phyloP scores from a whole-genome alignment of 352 stramenopile species.

The Phytophthora melonis region DNA sequence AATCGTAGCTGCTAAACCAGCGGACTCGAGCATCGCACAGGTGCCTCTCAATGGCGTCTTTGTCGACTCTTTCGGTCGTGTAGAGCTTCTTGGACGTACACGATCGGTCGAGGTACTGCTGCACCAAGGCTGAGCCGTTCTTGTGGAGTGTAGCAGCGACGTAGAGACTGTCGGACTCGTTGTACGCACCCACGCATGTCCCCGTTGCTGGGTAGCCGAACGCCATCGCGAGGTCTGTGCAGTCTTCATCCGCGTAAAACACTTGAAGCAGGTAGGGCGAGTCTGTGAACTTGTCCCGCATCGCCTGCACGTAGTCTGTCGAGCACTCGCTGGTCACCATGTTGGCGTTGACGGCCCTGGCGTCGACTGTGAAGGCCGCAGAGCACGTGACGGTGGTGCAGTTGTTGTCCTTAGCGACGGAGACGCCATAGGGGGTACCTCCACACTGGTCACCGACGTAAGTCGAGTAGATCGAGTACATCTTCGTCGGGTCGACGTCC shows the following conservation, averaged over 20 bases:
- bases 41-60: conserved; percentile 3
- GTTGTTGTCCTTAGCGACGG: conserved; percentile 1
- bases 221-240: background rate
- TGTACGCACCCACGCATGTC: conserved; percentile 24
- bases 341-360: conserved; percentile 5
- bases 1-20: conserved; percentile 29
- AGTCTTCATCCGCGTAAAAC: conserved; percentile 10
- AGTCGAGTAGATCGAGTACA: conserved; percentile 16
- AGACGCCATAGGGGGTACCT: conserved; percentile 13
- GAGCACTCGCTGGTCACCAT: conserved; percentile 18
- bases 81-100: conserved; percentile 6
- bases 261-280: conserved; percentile 24
- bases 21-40: conserved; percentile 1
- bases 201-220: conserved; percentile 17
- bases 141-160: conserved; percentile 15
- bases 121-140: conserved; percentile 19
- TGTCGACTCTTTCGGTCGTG: conserved; percentile 2
- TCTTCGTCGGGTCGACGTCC: background rate
- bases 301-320: conserved; percentile 11
- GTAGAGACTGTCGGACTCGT: conserved; percentile 18
- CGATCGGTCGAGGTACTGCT: conserved; percentile 4
- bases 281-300: conserved; percentile 18
- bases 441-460: conserved; percentile 24
- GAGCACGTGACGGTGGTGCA: conserved; percentile 9
- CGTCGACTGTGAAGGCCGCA: background rate